phyloP scores from a whole-genome alignment of 768 basidiomycete genomes.

The Pleurotus platypus region DNA sequence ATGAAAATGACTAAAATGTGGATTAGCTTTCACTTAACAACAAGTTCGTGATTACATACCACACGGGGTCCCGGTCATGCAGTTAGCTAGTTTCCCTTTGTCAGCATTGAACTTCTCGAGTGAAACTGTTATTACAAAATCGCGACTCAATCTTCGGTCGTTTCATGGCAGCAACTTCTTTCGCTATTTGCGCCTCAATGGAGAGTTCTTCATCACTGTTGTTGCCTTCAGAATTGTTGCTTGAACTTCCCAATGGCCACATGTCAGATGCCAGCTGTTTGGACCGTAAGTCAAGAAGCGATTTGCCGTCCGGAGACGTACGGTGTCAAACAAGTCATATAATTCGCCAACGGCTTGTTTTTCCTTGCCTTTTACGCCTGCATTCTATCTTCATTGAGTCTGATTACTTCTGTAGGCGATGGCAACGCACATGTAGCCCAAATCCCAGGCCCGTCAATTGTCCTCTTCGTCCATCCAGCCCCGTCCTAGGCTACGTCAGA shows the following conservation, averaged over 20 bases:
- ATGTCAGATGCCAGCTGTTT: constrained; percentile 64
- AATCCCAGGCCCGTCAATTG: constrained; percentile 77
- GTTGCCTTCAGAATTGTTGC: constrained; percentile 26
- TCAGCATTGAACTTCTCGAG: not conserved
- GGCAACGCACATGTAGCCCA: constrained; percentile 70
- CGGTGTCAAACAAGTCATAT: constrained; percentile 75
- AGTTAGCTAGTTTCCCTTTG: constrained; percentile 49
- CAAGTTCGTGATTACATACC: constrained; percentile 34
- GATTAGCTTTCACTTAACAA: not conserved
- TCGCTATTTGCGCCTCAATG: constrained; percentile 68
- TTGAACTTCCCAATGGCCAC: constrained; percentile 50
- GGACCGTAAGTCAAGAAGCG: not conserved
- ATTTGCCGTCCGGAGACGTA: constrained; percentile 27
- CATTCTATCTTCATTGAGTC: not conserved
- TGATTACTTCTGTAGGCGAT: not conserved
- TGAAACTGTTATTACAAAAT: constrained; percentile 48
- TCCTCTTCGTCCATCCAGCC: constrained; percentile 48
- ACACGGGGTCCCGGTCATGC: constrained; percentile 77
- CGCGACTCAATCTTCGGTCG: constrained; percentile 56
- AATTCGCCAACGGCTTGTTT: constrained; percentile 73
- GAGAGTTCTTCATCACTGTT: constrained; percentile 40
- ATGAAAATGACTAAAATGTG: constrained; percentile 64
- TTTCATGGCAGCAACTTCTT: constrained; percentile 70
- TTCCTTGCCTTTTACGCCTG: constrained; percentile 78
- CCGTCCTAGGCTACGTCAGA: not conserved